Evolutionary conservation across 148 eudicot species (phyloP), one percentile per base, ranked within the genome.

Genomic region (Rhododendron ovatum): DNA sequence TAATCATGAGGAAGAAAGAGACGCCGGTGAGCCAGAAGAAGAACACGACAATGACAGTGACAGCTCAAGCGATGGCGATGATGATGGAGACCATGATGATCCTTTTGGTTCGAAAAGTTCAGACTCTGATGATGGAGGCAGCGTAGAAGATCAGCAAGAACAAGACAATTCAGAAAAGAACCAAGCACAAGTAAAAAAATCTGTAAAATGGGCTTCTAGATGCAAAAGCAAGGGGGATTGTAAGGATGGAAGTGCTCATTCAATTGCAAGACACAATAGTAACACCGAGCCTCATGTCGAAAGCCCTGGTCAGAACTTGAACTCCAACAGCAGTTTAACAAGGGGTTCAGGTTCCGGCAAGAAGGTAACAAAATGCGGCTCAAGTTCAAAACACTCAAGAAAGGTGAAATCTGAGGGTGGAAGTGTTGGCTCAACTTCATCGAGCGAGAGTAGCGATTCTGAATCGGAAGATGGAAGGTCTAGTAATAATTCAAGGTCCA

Each of bases 1-100:
- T 63, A 33, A 86, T 33, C 79, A 74, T 39, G 47, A 75, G 50
- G 59, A 78, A n/a, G 90, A 84, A 35, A 71, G 82, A 85, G 88
- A 85, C 75, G n/a, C 84, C 50, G 15, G 14, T 9, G 2, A 14
- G 39, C 75, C 88, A 84, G 81, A 78, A 47, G n/a, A n/a, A n/a
- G 57, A 78, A 12, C 30, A 85, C 10, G 86, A 53, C 5, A 50
- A 55, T 13, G 86, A 86, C 18, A 77, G 81, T 83, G 84, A 45
- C 3, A 50, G 53, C 15, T 83, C 82, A 17, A 81, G 85, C 65
- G 50, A 24, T 57, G 55, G 30, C 78, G n/a, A 65, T 20, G 48
- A 50, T 47, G 78, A 88, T 28, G 88, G 88, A 63, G 84, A 74
- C 71, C 85, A 82, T 7, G 88, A 83, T 6, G 79, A 85, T 82